Percentiles rank a stretch among this genome's conserved stretches.
Evolutionary conservation across 2,329 filamentous ascomycete genomes (phyloP).

Genomic region (Grosmannia clavigera): DNA sequence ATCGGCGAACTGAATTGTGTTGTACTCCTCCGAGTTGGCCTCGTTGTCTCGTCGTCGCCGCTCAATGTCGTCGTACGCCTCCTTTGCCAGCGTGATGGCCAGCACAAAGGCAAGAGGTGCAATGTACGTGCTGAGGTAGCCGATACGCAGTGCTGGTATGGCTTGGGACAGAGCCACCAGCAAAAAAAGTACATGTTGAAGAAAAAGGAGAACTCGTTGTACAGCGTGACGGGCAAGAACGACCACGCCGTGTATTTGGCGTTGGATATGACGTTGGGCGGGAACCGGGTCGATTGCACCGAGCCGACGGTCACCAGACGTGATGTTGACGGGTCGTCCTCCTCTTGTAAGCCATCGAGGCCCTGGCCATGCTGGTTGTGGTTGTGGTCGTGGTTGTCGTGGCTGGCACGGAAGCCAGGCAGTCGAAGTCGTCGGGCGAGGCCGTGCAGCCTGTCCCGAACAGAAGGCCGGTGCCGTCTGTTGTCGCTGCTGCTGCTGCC

Average conservation of each 20-base stretch:
- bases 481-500: slow-evolving; percentile 22
- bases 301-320: slow-evolving; percentile 67
- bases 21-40: slow-evolving; percentile 85
- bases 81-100: slow-evolving; percentile 84
- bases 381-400: slow-evolving; percentile 5
- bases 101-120: slow-evolving; percentile 87
- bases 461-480: slow-evolving; percentile 24
- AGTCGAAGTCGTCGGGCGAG: slow-evolving; percentile 44
- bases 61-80: slow-evolving; percentile 87
- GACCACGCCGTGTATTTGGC: slow-evolving; percentile 95
- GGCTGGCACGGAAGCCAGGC: slow-evolving; percentile 35
- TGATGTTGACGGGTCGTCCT: slow-evolving; percentile 56
- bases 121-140: slow-evolving; percentile 89
- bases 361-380: slow-evolving; percentile 21
- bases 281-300: slow-evolving; percentile 61
- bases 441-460: slow-evolving; percentile 28
- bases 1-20: slow-evolving; percentile 59
- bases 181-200: slow-evolving; percentile 97
- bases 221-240: slow-evolving; percentile 86
- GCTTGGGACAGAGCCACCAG: slow-evolving; percentile 89
- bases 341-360: slow-evolving; percentile 33
- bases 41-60: slow-evolving; percentile 78
- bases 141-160: slow-evolving; percentile 79
- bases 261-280: slow-evolving; percentile 85
- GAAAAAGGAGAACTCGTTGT: slow-evolving; percentile 99